Evolutionary conservation across 805 yeast species (phyloP).

Genomic region (Sugiyamaella smithiae): DNA sequence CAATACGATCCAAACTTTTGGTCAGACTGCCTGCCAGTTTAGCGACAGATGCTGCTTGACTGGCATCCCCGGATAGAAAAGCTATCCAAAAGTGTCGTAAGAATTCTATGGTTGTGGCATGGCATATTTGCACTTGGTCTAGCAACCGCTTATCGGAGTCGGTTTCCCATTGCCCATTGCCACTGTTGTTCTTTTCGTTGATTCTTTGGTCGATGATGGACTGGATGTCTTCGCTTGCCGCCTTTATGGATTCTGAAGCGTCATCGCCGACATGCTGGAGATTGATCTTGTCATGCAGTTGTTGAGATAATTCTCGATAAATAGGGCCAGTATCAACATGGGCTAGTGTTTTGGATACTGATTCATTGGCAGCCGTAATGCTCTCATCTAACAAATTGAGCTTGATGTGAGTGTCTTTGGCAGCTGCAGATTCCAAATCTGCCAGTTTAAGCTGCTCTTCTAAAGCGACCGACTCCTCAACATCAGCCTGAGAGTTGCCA

Average conservation of each 20-base stretch:
- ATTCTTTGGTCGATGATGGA: slow-evolving; percentile 19
- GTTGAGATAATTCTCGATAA: not conserved
- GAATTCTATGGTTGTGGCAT: slow-evolving; percentile 73
- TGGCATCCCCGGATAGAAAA: slow-evolving; percentile 34
- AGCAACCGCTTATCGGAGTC: slow-evolving; percentile 36
- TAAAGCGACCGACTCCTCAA: slow-evolving; percentile 22
- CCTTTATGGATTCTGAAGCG: slow-evolving; percentile 12
- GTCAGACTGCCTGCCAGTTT: slow-evolving; percentile 48
- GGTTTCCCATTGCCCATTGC: slow-evolving; percentile 11
- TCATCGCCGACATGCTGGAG: not conserved
- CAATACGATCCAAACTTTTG: slow-evolving; percentile 48
- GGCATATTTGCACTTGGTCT: slow-evolving; percentile 57
- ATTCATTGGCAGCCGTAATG: not conserved
- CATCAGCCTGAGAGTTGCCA: slow-evolving; percentile 3
- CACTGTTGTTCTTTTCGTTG: slow-evolving; percentile 16
- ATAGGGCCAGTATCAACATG: not conserved
- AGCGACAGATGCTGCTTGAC: slow-evolving; percentile 44
- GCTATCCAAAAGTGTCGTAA: slow-evolving; percentile 65
- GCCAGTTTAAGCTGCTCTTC: slow-evolving; percentile 27
- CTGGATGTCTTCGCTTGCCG: slow-evolving; percentile 18
- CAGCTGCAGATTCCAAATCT: slow-evolving; percentile 26
- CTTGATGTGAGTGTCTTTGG: slow-evolving; percentile 13
- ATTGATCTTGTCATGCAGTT: not conserved
- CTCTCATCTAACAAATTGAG: slow-evolving; percentile 16
- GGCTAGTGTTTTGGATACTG: not conserved